phyloP scores from a whole-genome alignment of 2,329 filamentous ascomycete genomes.

The Cryphonectria naterciae region DNA sequence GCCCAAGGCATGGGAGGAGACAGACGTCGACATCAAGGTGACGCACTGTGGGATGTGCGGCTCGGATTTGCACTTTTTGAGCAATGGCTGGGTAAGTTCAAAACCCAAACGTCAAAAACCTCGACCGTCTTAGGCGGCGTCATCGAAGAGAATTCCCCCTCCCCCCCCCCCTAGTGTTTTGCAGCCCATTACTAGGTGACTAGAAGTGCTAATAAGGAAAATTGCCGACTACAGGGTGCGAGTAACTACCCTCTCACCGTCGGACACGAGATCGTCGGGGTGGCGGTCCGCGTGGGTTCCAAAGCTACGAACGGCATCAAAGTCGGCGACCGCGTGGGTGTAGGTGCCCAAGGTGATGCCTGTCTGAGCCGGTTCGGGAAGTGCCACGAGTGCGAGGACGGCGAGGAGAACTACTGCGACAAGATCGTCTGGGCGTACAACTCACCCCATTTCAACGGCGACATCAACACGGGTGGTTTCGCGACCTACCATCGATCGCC shows the following conservation, averaged over 20 bases:
- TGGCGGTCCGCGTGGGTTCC: conserved; percentile 57
- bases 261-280: conserved; percentile 69
- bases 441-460: conserved; percentile 52
- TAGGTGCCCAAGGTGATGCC: conserved; percentile 62
- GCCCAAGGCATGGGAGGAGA: conserved; percentile 69
- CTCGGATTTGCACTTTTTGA: conserved; percentile 62
- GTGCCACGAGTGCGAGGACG: conserved; percentile 48
- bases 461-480: conserved; percentile 61
- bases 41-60: conserved; percentile 70
- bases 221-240: conserved; percentile 16
- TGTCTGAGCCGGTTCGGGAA: conserved; percentile 47
- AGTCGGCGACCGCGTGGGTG: conserved; percentile 65
- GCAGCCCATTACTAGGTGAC: background rate
- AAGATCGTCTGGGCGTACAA: conserved; percentile 55
- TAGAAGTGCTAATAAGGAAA: background rate
- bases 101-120: background rate
- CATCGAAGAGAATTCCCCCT: background rate
- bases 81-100: conserved; percentile 53
- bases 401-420: conserved; percentile 47
- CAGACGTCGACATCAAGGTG: conserved; percentile 67
- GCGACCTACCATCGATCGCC: conserved; percentile 39
- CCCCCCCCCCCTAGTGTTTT: background rate
- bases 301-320: conserved; percentile 51
- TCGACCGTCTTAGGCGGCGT: background rate
- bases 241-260: conserved; percentile 52